Percentiles rank a stretch among this genome's conserved stretches.
phyloP scores from a whole-genome alignment of 2,329 filamentous ascomycete genomes.

The Penicillium sp. region DNA sequence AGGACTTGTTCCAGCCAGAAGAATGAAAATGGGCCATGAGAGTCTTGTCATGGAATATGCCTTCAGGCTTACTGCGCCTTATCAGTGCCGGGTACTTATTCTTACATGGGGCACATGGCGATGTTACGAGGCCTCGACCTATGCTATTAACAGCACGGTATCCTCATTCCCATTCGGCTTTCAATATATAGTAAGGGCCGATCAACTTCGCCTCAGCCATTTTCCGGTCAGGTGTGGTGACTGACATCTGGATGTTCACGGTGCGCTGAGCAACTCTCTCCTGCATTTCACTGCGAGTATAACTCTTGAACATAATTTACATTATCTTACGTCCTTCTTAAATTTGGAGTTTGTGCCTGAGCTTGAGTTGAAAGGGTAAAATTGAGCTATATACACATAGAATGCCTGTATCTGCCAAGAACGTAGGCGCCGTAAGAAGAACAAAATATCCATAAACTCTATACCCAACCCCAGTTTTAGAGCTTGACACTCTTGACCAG shows the following conservation, averaged over 20 bases:
- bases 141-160: constrained; percentile 8
- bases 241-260: neutral
- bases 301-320: neutral
- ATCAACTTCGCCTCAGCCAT: constrained; percentile 2
- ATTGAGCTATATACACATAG: constrained; percentile 23
- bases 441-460: constrained; percentile 14
- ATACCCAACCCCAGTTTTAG: constrained; percentile 41
- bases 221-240: neutral
- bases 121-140: constrained; percentile 1
- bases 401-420: constrained; percentile 22
- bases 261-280: neutral
- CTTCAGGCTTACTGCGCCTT: neutral
- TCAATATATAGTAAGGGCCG: neutral
- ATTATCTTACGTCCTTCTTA: neutral
- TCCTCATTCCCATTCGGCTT: neutral
- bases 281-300: neutral
- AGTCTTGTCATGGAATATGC: neutral
- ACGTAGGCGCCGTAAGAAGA: constrained; percentile 19
- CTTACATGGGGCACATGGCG: neutral
- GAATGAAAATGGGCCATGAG: neutral
- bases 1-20: constrained; percentile 9
- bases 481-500: constrained; percentile 92
- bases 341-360: neutral
- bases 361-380: constrained; percentile 12
- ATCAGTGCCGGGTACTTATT: neutral